These are phyloP conservation scores for Backusella australiensis DNA, from an alignment of 192 early-diverging fungal species.

Conservation along the genomic window DNA sequence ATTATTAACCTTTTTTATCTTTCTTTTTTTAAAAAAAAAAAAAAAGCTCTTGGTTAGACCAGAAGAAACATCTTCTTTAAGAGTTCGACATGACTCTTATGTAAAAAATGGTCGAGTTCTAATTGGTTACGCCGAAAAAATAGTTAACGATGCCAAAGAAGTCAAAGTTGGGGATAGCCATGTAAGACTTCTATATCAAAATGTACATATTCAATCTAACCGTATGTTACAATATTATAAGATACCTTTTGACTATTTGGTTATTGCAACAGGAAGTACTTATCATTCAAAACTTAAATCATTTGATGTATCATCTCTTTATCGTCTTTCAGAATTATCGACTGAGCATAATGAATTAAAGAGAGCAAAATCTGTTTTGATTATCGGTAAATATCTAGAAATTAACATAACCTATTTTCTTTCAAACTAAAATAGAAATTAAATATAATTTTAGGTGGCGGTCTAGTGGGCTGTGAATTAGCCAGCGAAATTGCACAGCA, in stretches of 20 bases:
- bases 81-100: slow-evolving; percentile 35
- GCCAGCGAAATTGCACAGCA: slow-evolving; percentile 33
- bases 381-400: slow-evolving; percentile 14
- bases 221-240: neutral
- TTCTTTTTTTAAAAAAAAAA: neutral
- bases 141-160: slow-evolving; percentile 14
- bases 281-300: slow-evolving; percentile 35
- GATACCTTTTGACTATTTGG: slow-evolving; percentile 38
- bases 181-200: slow-evolving; percentile 16
- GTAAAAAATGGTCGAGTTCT: slow-evolving; percentile 35
- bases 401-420: neutral
- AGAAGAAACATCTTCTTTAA: slow-evolving; percentile 23
- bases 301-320: slow-evolving; percentile 30
- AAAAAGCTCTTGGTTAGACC: slow-evolving; percentile 27
- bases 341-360: slow-evolving; percentile 18
- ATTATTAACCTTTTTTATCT: neutral
- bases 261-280: slow-evolving; percentile 34
- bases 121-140: slow-evolving; percentile 30
- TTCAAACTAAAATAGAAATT: neutral
- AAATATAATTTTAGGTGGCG: slow-evolving; percentile 30
- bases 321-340: slow-evolving; percentile 26
- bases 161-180: slow-evolving; percentile 21
- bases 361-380: slow-evolving; percentile 22
- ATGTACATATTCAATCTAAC: neutral
- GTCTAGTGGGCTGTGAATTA: slow-evolving; percentile 49